A percentile compares a stretch with the other conserved stretches of the same genome.
Conservation (phyloP, 2,329 filamentous ascomycete genomes). For the Davidsoniella neocaledoniae region DNA sequence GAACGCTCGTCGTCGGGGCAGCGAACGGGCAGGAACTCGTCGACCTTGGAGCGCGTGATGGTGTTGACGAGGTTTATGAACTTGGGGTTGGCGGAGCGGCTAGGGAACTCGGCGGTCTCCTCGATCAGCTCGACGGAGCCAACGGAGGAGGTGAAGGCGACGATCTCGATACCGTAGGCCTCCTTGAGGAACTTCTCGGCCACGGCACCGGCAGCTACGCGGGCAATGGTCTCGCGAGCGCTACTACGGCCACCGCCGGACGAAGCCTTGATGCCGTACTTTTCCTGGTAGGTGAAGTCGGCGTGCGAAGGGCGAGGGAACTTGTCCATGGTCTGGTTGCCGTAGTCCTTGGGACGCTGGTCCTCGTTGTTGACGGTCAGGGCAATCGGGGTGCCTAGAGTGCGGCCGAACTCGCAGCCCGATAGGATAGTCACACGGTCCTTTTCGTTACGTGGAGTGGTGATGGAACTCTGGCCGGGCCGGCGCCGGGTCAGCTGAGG, state of each 20-base stretch:
- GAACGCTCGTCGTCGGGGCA: constrained; percentile 56
- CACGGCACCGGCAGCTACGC: constrained; percentile 81
- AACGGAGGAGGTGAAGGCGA: constrained; percentile 76
- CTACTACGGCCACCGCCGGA: constrained; percentile 79
- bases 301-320: constrained; percentile 88
- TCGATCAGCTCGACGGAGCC: constrained; percentile 64
- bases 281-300: constrained; percentile 93
- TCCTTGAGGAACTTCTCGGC: constrained; percentile 80
- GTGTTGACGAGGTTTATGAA: constrained; percentile 59
- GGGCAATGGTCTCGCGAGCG: constrained; percentile 87
- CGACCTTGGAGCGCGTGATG: constrained; percentile 60
- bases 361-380: constrained; percentile 84
- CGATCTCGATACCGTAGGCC: constrained; percentile 74
- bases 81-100: constrained; percentile 55
- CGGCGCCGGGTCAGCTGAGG: constrained; percentile 83
- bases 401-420: constrained; percentile 77
- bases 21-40: constrained; percentile 69
- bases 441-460: constrained; percentile 84
- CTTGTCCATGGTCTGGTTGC: constrained; percentile 71
- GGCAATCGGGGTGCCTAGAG: constrained; percentile 77
- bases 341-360: constrained; percentile 83
- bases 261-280: constrained; percentile 87
- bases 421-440: constrained; percentile 86
- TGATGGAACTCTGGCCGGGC: constrained; percentile 77
- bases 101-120: constrained; percentile 49